Percentiles rank a stretch among this genome's conserved stretches.
phyloP scores from a whole-genome alignment of 139 green algal genomes.

The Chlorella sp. region DNA sequence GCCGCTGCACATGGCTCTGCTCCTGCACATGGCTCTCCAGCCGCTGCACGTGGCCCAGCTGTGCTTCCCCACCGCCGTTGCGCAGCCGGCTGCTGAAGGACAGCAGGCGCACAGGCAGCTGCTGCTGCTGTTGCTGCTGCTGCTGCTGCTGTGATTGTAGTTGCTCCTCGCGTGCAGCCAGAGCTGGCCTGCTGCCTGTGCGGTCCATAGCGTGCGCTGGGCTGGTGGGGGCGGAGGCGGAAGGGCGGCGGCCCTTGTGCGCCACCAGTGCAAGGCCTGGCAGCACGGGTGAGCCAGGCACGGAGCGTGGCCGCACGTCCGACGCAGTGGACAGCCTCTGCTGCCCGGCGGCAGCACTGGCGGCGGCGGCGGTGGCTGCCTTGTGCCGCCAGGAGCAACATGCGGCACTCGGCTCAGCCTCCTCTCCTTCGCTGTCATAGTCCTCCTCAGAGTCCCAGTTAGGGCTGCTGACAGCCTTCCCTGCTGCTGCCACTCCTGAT shows the following conservation, averaged over 20 bases:
- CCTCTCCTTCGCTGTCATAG: not conserved
- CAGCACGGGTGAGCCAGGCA: not conserved
- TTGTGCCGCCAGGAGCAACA: too few species aligned
- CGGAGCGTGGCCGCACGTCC: not conserved
- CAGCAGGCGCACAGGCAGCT: constrained; percentile 17
- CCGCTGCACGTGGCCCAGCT: not conserved
- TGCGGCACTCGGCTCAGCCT: not conserved
- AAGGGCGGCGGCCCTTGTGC: not conserved
- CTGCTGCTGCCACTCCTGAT: not conserved
- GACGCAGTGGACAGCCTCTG: too few species aligned
- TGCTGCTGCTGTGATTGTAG: too few species aligned
- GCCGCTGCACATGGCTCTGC: constrained; percentile 1
- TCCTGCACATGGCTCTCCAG: not conserved
- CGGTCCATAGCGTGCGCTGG: not conserved
- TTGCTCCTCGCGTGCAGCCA: not conserved
- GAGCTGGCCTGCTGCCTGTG: not conserved
- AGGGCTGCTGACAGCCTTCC: not conserved
- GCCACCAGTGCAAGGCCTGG: constrained; percentile 9
- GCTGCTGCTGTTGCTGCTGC: not conserved
- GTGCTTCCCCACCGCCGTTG: not conserved
- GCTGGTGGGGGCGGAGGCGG: not conserved
- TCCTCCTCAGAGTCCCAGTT: not conserved
- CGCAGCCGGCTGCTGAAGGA: not conserved
- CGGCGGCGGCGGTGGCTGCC: not conserved
- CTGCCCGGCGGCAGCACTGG: too few species aligned